A percentile compares a stretch with the other conserved stretches of the same genome.
Conservation (phyloP, 352 stramenopile genomes). For the Globisporangium irregulare region DNA sequence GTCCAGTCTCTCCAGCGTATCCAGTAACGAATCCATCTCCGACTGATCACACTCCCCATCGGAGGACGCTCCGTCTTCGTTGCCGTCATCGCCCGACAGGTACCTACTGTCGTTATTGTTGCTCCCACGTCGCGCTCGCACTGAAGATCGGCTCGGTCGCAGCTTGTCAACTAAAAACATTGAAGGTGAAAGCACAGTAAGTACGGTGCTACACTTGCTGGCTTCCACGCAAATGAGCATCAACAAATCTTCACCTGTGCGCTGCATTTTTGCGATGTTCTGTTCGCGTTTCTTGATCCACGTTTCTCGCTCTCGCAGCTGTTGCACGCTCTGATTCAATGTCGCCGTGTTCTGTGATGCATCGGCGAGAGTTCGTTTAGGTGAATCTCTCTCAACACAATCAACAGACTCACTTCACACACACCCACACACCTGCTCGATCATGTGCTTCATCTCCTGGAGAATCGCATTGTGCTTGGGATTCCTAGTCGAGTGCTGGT, state of each 20-base stretch:
- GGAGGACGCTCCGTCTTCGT: not conserved
- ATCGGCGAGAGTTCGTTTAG: not conserved
- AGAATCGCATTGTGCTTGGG: slow-evolving; percentile 31
- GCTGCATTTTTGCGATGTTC: slow-evolving; percentile 42
- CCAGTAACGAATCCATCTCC: slow-evolving; percentile 19
- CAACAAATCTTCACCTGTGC: slow-evolving; percentile 17
- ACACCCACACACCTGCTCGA: slow-evolving; percentile 39
- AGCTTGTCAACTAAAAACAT: slow-evolving; percentile 10
- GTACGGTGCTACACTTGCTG: too few species aligned
- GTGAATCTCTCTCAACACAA: not conserved
- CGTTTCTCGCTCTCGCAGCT: slow-evolving; percentile 43
- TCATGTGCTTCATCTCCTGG: slow-evolving; percentile 60
- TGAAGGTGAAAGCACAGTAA: too few species aligned
- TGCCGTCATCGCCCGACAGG: slow-evolving; percentile 8
- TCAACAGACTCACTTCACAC: not conserved
- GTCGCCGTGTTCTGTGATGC: slow-evolving; percentile 31
- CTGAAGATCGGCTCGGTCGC: not conserved
- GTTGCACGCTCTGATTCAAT: slow-evolving; percentile 45
- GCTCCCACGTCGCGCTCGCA: slow-evolving; percentile 1
- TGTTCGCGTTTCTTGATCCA: slow-evolving; percentile 50
- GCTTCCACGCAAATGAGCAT: too few species aligned
- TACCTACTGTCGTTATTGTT: slow-evolving; percentile 10
- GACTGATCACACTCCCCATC: slow-evolving; percentile 17
- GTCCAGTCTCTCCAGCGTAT: slow-evolving; percentile 23
- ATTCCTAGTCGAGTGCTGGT: slow-evolving; percentile 20